Evolutionary conservation across 2,329 filamentous ascomycete genomes (phyloP), one percentile per base, ranked within the genome.

Genomic region (Penicillium sp.): DNA sequence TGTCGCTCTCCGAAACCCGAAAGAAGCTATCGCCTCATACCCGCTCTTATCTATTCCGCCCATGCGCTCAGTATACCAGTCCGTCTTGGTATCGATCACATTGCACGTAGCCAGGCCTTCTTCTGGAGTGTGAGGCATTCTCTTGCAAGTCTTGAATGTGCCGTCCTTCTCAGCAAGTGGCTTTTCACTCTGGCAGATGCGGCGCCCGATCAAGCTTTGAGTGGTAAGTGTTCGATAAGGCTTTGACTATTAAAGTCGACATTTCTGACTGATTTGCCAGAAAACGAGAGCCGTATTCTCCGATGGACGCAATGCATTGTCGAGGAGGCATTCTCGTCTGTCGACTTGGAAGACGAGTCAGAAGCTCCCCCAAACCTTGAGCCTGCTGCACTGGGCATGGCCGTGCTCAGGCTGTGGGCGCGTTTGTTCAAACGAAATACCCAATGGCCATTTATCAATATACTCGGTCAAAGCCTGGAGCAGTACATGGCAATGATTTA

Each of bases 31-130:
- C 77, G 80, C 29, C 73, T 86, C 25, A 81, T 80, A 32, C 73
- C 82, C 39, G 84, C 83, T 1, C 78, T 86, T 0, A 76, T 85
- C 27, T 84, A 87, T 57, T 81, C 82, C 1, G 80, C 84, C 27
- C 84, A 86, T 60, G 83, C 84, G 0, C 69, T 88, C 33, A 83
- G 82, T 3, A 82, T 85, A 60, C 66, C 66, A 1, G 64, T 69
- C 3, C 59, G 65, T 7, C 49, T 70, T 24, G 66, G 66, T 0
- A 66, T 70, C 35, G 64, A 68, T 26, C 64, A 66, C 38, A 63
- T 70, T 38, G 66, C 64, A 3, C 59, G 61, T 24, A 69, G 62
- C 32, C 66, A 69, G 47, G 62, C 65, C 3, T 64, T 69, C 39
- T 67, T 65, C 46, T 69, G 67, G 67, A 68, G 66, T 46, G 64